Base-by-base conservation (phyloP, 2,329 filamentous ascomycete genomes). In the Huntiella abstrusa region DNA sequence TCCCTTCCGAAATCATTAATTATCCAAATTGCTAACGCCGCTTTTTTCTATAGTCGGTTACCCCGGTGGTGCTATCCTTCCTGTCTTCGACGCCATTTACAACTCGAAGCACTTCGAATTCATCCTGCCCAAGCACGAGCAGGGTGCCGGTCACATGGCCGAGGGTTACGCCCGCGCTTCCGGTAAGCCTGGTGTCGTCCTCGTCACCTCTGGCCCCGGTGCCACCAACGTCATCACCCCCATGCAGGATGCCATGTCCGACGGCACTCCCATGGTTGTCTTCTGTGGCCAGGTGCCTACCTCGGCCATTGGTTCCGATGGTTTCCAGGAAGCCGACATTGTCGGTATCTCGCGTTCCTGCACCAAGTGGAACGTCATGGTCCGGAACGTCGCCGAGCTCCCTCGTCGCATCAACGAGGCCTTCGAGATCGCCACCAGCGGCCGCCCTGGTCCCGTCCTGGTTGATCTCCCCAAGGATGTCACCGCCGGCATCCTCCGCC, bases 281-380 rank as follows among this genome's bases (percentile, higher is more conserved):
- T 96, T 98, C 67, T 80, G 74, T 53, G 91, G 91, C 43, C 91
- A 98, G 74, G 91, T 98, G 51, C 71, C 77, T 5, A 96, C 88
- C 33, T 77, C 73, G 41, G 82, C 85, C 46, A 95, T 96, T 62
- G 91, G 91, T 51, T 92, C 83, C 52, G 88, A 96, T 61, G 85
- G 86, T 48, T 96, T 96, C 72, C 91, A 98, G 62, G 91, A 96
- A 65, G 87, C 86, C 49, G 91, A 98, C 59, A 79, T 93, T 33
- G 70, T 95, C 50, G 88, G 88, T 54, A 96, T 98, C 61, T 93
- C 85, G 33, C 75, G 88, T 57, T 79, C 87, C 15, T 95, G 87
- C 71, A 95, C 87, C 55, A 96, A 96, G 69, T 98, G 91, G 91
- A 96, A 96, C 57, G 85, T 93, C 51, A 92, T 96, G 86, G 85